Evolutionary conservation across 495 filamentous ascomycete genomes (phyloP), one percentile per base, ranked within the genome.

Genomic region (Chaetomium tenue): DNA sequence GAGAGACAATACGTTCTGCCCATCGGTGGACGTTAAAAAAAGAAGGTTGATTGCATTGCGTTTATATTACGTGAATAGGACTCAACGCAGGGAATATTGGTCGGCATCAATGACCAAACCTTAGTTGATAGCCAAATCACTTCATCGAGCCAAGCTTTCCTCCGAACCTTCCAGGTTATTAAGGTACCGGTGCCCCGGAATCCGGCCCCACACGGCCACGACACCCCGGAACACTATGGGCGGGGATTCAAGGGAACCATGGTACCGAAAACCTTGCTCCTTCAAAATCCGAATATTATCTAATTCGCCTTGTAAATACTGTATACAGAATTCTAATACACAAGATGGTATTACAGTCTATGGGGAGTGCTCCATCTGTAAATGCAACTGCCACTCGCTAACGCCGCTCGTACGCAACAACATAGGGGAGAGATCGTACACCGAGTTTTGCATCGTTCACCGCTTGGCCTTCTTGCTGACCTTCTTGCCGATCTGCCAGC

Each of bases 401-500:
- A 64, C 63, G 58, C 63, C 63, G 48, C 16, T 50, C 16, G 37
- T 2, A 18, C 37, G 57, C 26, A n/a, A 37, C 8, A 37, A 37
- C 5, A 9, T 42, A 61, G 30, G 39, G 22, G 46, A 40, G 46
- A 40, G 3, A 9, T 39, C 25, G 33, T 40, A 58, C 33, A 26
- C 58, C 20, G 28, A 8, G 23, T 2, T 4, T 26, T 22, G 13
- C 1, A 30, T 50, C 7, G 7, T 42, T 56, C 56, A 59, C 22
- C 37, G 61, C 61, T 68, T 72, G 20, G 28, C 28, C 28, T 30
- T 30, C 28, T 30, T 30, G 28, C 3, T 30, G 20, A 53, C 23
- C 55, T 44, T 71, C 74, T 83, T 85, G 50, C 83, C 82, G 60
- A 84, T 85, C 60, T 85, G 76, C 81, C 81, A 84, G 4, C 94